Conservation (phyloP, 2,329 filamentous ascomycete species). For the Cercospora nicotianae region DNA sequence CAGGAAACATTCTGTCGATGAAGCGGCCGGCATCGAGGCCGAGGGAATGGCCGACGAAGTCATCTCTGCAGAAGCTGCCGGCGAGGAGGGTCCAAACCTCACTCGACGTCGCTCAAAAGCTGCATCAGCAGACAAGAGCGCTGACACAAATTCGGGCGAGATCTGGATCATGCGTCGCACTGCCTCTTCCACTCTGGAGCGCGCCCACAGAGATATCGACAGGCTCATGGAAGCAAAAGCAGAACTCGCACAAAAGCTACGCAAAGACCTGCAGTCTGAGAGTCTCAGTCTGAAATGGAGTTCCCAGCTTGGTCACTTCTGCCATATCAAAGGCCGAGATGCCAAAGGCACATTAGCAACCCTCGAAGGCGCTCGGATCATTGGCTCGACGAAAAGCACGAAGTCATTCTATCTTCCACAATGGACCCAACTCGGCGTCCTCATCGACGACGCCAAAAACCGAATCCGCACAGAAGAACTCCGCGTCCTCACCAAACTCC, state of each 20-base stretch:
- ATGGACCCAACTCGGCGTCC: constrained; percentile 79
- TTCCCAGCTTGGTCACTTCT: constrained; percentile 82
- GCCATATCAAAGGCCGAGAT: constrained; percentile 84
- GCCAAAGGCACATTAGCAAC: constrained; percentile 48
- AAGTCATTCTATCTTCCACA: constrained; percentile 78
- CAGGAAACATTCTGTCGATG: constrained; percentile 74
- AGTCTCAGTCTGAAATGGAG: constrained; percentile 82
- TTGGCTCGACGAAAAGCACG: constrained; percentile 81
- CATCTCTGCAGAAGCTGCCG: constrained; percentile 63
- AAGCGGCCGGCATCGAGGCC: constrained; percentile 69
- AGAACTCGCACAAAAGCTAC: constrained; percentile 61
- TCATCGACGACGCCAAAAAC: constrained; percentile 73
- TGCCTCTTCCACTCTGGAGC: constrained; percentile 66
- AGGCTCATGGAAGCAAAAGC: constrained; percentile 61
- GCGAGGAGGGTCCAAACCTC: constrained; percentile 48
- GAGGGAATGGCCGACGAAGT: constrained; percentile 72
- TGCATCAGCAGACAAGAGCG: constrained; percentile 3
- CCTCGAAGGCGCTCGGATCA: constrained; percentile 51
- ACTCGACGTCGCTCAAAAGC: constrained; percentile 27
- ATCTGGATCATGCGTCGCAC: constrained; percentile 63
- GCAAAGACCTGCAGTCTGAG: constrained; percentile 54
- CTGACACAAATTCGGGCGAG: constrained; percentile 43
- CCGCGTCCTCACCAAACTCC: constrained; percentile 71
- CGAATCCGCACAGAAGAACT: constrained; percentile 84
- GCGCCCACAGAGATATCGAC: constrained; percentile 68